These are phyloP conservation scores for Furcasterigmium sp. DNA, from an alignment of 2,329 filamentous ascomycete species.

Conservation along the genomic window DNA sequence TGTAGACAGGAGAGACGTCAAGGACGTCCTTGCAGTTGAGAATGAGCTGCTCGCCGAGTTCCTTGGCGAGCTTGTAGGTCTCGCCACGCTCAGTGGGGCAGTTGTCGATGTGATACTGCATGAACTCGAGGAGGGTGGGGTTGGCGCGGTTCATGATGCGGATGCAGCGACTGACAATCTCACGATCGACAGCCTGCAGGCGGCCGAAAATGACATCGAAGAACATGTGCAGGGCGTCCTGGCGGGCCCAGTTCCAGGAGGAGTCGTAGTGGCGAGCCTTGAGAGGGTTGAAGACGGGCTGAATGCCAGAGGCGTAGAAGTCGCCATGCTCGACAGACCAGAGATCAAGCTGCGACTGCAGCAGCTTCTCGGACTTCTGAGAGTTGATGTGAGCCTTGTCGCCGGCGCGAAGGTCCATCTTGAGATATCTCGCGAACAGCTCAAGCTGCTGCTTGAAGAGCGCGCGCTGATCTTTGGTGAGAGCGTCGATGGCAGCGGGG, in stretches of 20 bases:
- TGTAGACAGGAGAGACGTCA: slow-evolving; percentile 79
- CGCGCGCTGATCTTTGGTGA: slow-evolving; percentile 93
- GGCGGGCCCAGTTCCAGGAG: slow-evolving; percentile 98
- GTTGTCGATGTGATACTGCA: slow-evolving; percentile 99
- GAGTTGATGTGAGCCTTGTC: slow-evolving; percentile 88
- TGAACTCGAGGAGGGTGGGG: slow-evolving; percentile 91
- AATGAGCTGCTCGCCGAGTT: slow-evolving; percentile 87
- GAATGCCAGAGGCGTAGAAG: slow-evolving; percentile 90
- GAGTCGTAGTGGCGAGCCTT: slow-evolving; percentile 97
- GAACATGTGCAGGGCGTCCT: slow-evolving; percentile 97
- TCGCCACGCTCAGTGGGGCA: slow-evolving; percentile 95
- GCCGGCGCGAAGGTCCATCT: slow-evolving; percentile 93
- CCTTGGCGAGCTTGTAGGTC: slow-evolving; percentile 96
- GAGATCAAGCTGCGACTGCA: slow-evolving; percentile 89
- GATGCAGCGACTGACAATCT: slow-evolving; percentile 98
- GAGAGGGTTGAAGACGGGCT: slow-evolving; percentile 86
- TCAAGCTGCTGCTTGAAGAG: slow-evolving; percentile 99
- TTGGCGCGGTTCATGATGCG: slow-evolving; percentile 99
- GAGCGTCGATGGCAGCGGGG: slow-evolving; percentile 88
- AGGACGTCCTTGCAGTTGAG: slow-evolving; percentile 97
- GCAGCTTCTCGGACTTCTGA: slow-evolving; percentile 77
- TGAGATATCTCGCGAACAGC: slow-evolving; percentile 89
- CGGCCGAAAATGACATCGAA: slow-evolving; percentile 98
- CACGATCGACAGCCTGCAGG: slow-evolving; percentile 86
- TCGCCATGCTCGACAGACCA: slow-evolving; percentile 96